Evolutionary conservation across 371 early-diverging fungal genomes (phyloP).

Genomic region (Blakeslea trispora): DNA sequence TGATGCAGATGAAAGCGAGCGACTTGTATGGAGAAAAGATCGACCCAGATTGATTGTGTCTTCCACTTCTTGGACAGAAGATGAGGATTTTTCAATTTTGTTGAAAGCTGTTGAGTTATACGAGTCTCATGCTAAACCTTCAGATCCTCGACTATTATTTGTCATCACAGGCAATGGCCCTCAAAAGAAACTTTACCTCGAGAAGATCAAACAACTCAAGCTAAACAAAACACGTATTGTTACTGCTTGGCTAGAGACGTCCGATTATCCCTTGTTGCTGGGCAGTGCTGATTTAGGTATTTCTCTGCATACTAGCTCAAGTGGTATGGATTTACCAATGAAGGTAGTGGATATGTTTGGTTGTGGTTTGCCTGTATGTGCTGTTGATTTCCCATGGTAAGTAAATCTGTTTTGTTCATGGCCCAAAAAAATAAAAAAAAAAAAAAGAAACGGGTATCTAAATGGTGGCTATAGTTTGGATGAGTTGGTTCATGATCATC

Average conservation of each 20-base stretch:
- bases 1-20: conserved; percentile 25
- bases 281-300: conserved; percentile 92
- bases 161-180: conserved; percentile 96
- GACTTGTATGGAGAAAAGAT: conserved; percentile 38
- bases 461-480: conserved; percentile 60
- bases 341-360: conserved; percentile 99
- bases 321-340: conserved; percentile 97
- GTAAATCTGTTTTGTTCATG: background rate
- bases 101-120: conserved; percentile 72
- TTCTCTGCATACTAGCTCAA: conserved; percentile 88
- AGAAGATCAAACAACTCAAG: conserved; percentile 54
- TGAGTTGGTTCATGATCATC: conserved; percentile 76
- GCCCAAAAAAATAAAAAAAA: no score
- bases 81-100: conserved; percentile 90
- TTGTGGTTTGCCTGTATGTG: conserved; percentile 89
- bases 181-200: conserved; percentile 66
- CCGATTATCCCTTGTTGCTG: conserved; percentile 85
- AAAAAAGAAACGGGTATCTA: background rate
- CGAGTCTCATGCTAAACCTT: conserved; percentile 29
- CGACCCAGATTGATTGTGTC: conserved; percentile 81
- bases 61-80: conserved; percentile 95
- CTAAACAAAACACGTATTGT: conserved; percentile 64
- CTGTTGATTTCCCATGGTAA: conserved; percentile 73
- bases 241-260: conserved; percentile 81
- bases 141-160: conserved; percentile 68